These are phyloP conservation scores for Tolypocladium ophioglossoides DNA, from an alignment of 2,329 filamentous ascomycete species.

Conservation along the genomic window DNA sequence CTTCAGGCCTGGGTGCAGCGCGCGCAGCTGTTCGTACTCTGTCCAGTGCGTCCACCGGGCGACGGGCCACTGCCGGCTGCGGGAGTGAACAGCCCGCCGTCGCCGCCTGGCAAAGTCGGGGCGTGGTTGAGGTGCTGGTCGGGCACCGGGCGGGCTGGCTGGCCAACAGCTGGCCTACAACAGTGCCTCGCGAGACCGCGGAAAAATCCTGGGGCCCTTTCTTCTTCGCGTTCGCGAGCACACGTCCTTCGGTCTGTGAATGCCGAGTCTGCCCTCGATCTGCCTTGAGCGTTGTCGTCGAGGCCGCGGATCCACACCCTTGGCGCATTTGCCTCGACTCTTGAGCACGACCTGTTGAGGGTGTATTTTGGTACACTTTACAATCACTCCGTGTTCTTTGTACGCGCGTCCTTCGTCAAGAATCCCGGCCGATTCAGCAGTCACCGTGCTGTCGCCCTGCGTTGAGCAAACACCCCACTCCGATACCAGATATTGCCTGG, in stretches of 20 bases:
- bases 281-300: background rate
- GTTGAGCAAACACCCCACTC: background rate
- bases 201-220: background rate
- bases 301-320: background rate
- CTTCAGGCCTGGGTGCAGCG: background rate
- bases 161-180: background rate
- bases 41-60: background rate
- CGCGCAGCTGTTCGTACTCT: background rate
- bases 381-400: background rate
- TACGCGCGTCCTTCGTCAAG: background rate
- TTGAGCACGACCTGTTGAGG: background rate
- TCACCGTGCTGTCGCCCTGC: background rate
- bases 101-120: background rate
- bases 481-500: background rate
- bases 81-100: background rate
- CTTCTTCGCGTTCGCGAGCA: background rate
- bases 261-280: background rate
- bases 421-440: background rate
- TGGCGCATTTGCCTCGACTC: too few relatives aligned
- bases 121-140: background rate
- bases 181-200: background rate
- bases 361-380: too few relatives aligned
- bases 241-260: too few relatives aligned
- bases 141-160: background rate
- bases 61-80: background rate